Base-by-base conservation (phyloP, 2,329 filamentous ascomycete genomes). In the Knufia petricola region DNA sequence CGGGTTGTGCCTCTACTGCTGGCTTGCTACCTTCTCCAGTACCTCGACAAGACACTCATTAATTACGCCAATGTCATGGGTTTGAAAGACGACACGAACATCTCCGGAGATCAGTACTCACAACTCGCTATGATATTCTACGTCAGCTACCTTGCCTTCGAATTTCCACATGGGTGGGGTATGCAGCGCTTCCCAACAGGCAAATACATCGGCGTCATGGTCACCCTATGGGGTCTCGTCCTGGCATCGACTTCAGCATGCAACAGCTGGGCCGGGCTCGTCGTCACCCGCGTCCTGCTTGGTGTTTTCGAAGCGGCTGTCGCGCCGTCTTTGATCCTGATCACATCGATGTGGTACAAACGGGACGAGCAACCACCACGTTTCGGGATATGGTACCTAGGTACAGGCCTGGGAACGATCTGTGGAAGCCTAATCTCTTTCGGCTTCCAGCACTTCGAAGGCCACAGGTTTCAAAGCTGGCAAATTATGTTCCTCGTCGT, bases 31-130 rank as follows among this genome's bases (percentile, higher is more conserved):
- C 46, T 61, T 2, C 50, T 65, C 36, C 62, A 65, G 46, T 65
- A 61, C 37, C 49, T 65, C 17, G 63, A 65, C 52, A 65, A 65
- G 47, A 59, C 61, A 12, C 55, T 62, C 53, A 55, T 49, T 44
- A 60, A 81, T 73, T 84, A 84, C 58, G 78, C 78, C 15, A 76
- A 75, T 51, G 73, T 79, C 0, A 78, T 78, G 51, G 76, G 78
- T 41, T 63, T 79, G 0, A 72, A 77, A 51, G 60, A 63, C 10
- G 68, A 69, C 19, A 75, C 74, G 0, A 62, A 67, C 15, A 75
- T 77, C 55, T 68, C 61, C 1, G 59, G 64, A 12, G 63, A 64
- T 1, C 62, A 77, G 45, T 79, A 78, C 52, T 68, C 67, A 40
- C 77, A 75, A 73, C 66, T 77, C n/a, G 71, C 73, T 1, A 73